Evolutionary conservation across 2,329 filamentous ascomycete genomes (phyloP).

Genomic region (Ophiostoma sp.): DNA sequence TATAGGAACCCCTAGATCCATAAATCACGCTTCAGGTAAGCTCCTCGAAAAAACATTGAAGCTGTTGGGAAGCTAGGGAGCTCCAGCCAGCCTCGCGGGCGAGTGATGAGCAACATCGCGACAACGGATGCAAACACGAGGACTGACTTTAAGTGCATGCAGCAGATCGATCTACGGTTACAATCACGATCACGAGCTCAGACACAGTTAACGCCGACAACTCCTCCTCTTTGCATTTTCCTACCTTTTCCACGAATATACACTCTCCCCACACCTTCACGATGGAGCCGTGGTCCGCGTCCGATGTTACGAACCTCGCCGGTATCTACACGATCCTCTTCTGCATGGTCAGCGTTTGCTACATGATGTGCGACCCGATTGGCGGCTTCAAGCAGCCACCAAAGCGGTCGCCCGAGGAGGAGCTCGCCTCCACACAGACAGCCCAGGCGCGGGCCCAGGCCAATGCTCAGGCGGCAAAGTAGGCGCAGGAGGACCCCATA

Average conservation of each 20-base stretch:
- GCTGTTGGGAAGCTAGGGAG: not conserved
- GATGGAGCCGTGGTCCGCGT: constrained; percentile 21
- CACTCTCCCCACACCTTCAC: not conserved
- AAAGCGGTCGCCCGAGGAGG: constrained; percentile 2
- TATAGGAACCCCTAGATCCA: not conserved
- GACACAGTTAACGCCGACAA: not conserved
- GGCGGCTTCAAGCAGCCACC: constrained; percentile 20
- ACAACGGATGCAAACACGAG: not conserved
- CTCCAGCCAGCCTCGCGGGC: not conserved
- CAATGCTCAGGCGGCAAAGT: not conserved
- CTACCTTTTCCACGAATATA: not conserved
- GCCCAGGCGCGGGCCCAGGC: constrained; percentile 1
- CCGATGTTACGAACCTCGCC: constrained; percentile 23
- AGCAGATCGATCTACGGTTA: not conserved
- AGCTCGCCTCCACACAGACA: not conserved
- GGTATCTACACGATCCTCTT: constrained; percentile 28
- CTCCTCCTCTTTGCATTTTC: not conserved
- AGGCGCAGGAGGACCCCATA: no score
- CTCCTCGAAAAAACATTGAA: not conserved
- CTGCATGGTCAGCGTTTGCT: constrained; percentile 28
- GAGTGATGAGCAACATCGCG: not conserved
- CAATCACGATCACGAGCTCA: not conserved
- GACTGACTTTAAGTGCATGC: not conserved
- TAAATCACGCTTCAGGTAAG: constrained; percentile 6
- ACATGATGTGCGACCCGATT: constrained; percentile 28